Evolutionary conservation across 768 basidiomycete species (phyloP).

Genomic region (Amanita molliuscula): DNA sequence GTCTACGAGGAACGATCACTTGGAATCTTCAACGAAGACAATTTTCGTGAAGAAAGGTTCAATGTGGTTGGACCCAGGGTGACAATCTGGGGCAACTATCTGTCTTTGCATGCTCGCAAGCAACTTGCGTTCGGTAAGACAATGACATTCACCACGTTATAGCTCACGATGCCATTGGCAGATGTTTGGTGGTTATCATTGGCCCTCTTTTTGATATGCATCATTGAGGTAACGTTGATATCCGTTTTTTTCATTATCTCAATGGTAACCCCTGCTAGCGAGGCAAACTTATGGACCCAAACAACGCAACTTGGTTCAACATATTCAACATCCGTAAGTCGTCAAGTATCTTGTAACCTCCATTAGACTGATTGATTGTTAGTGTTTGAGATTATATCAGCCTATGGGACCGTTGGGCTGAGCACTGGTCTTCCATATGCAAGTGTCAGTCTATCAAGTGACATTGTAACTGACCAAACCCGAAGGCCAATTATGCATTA

Average conservation of each 20-base stretch:
- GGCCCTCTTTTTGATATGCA: conserved; percentile 83
- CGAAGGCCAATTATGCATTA: conserved; percentile 72
- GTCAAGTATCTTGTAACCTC: background rate
- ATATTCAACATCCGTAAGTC: conserved; percentile 68
- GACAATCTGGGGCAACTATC: conserved; percentile 64
- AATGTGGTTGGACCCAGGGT: conserved; percentile 36
- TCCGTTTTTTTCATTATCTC: background rate
- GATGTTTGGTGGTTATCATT: conserved; percentile 96
- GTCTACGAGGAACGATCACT: conserved; percentile 92
- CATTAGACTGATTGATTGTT: background rate
- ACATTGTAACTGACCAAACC: background rate
- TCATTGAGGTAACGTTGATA: conserved; percentile 72
- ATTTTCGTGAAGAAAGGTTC: conserved; percentile 39
- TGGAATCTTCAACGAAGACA: conserved; percentile 58
- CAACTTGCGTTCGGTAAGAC: conserved; percentile 84
- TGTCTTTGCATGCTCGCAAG: conserved; percentile 72
- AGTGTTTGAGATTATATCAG: conserved; percentile 86
- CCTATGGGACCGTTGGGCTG: conserved; percentile 84
- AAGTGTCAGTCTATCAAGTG: background rate
- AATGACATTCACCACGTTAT: background rate
- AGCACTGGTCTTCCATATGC: conserved; percentile 77
- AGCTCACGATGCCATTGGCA: conserved; percentile 17
- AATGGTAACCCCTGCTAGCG: conserved; percentile 28
- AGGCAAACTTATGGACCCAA: conserved; percentile 42
- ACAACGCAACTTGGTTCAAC: conserved; percentile 63